Percentiles rank a stretch among this genome's conserved stretches.
Conservation (phyloP, 495 filamentous ascomycete genomes). For the Penicillium paxilli region DNA sequence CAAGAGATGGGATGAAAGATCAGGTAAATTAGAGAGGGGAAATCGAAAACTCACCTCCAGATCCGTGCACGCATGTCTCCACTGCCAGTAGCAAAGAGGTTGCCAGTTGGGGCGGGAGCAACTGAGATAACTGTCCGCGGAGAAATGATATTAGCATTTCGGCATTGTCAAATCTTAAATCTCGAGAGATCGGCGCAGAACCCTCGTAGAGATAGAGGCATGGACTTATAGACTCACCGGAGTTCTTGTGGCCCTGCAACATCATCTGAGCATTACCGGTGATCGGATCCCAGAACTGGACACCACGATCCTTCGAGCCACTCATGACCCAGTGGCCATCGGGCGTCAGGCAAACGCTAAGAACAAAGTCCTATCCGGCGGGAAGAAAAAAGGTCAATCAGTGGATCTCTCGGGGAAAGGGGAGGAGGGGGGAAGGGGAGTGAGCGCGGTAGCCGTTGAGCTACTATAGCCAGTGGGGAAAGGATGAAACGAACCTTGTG, state of each 20-base stretch:
- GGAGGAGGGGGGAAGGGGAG: slow-evolving; percentile 1
- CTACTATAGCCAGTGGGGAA: not conserved
- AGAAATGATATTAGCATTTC: slow-evolving; percentile 8
- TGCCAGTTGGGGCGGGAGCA: slow-evolving; percentile 77
- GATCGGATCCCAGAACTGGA: slow-evolving; percentile 90
- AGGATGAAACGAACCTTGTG: slow-evolving; percentile 68
- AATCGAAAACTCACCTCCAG: slow-evolving; percentile 64
- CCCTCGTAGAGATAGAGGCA: no score
- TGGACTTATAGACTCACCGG: slow-evolving; percentile 52
- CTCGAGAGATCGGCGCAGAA: no score
- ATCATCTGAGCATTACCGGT: slow-evolving; percentile 87
- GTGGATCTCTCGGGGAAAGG: slow-evolving; percentile 2
- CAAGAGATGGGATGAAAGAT: not conserved
- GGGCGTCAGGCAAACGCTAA: slow-evolving; percentile 84
- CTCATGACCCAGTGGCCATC: slow-evolving; percentile 89
- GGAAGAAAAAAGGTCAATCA: slow-evolving; percentile 4
- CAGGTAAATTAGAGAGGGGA: not conserved
- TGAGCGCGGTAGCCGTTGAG: not conserved
- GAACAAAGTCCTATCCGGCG: slow-evolving; percentile 89
- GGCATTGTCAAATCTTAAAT: not conserved
- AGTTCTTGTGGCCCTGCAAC: slow-evolving; percentile 93
- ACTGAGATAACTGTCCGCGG: slow-evolving; percentile 72
- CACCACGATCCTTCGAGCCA: slow-evolving; percentile 85
- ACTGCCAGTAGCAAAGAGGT: slow-evolving; percentile 82
- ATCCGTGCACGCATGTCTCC: slow-evolving; percentile 91